Evolutionary conservation across 1,139 yeast genomes (phyloP).

Genomic region (Blastobotrys proliferans): DNA sequence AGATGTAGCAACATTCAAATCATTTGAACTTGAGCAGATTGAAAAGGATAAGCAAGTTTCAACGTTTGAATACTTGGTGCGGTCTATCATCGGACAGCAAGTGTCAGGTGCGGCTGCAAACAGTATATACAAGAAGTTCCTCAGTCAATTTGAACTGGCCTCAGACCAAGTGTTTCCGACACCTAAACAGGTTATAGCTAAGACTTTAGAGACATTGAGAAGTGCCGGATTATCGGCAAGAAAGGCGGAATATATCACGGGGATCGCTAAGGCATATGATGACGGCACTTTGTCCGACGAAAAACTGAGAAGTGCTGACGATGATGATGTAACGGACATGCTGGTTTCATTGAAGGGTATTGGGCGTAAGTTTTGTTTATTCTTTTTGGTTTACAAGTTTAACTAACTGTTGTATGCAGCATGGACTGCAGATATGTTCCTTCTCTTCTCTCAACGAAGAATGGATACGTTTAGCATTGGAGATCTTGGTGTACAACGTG

Average conservation of each 20-base stretch:
- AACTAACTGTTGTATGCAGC: conserved; percentile 27
- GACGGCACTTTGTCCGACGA: conserved; percentile 42
- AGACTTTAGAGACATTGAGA: conserved; percentile 48
- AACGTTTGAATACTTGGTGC: conserved; percentile 42
- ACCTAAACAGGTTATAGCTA: conserved; percentile 45
- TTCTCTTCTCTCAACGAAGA: conserved; percentile 62
- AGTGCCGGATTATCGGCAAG: conserved; percentile 66
- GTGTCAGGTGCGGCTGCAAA: conserved; percentile 81
- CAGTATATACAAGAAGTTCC: conserved; percentile 54
- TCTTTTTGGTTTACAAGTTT: background rate
- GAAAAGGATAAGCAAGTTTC: conserved; percentile 11
- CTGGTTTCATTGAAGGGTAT: conserved; percentile 69
- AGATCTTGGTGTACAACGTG: conserved; percentile 83
- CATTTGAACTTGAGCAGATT: conserved; percentile 22
- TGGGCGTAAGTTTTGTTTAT: conserved; percentile 41
- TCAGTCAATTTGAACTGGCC: conserved; percentile 34
- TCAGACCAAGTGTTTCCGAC: conserved; percentile 42
- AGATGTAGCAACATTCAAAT: conserved; percentile 27
- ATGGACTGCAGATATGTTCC: conserved; percentile 91
- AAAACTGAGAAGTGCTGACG: conserved; percentile 35
- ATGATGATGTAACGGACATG: conserved; percentile 51
- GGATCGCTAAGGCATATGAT: conserved; percentile 57
- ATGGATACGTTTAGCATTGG: conserved; percentile 70
- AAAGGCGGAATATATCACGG: conserved; percentile 61
- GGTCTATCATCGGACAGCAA: conserved; percentile 69